These are phyloP conservation scores for Carex parvula DNA, from an alignment of 176 grass and related monocot species.

Conservation along the genomic window DNA sequence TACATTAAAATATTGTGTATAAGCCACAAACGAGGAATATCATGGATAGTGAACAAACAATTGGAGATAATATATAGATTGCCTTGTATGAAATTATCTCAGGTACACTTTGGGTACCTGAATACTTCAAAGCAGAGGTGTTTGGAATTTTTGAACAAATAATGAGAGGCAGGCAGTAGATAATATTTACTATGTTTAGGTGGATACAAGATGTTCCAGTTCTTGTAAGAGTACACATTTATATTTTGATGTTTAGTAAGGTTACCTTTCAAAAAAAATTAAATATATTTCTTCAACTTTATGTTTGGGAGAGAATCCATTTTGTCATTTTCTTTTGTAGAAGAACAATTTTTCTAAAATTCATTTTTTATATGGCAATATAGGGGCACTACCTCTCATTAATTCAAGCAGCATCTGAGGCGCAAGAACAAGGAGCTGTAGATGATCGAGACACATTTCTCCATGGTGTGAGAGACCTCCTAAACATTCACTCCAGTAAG, in stretches of 20 bases:
- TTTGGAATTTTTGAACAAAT: background rate
- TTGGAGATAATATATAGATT: background rate
- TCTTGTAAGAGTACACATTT: background rate
- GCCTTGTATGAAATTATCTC: background rate
- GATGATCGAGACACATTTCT: slow-evolving; percentile 81
- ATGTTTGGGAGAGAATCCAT: background rate
- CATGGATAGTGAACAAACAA: background rate
- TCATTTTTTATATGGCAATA: slow-evolving; percentile 16
- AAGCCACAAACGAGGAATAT: background rate
- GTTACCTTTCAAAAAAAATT: background rate
- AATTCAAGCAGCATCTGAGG: slow-evolving; percentile 53
- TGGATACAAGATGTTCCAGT: background rate
- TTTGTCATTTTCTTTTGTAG: background rate
- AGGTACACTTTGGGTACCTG: background rate
- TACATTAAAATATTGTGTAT: background rate
- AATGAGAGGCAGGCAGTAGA: background rate
- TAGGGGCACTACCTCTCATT: slow-evolving; percentile 66
- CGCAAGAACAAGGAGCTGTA: slow-evolving; percentile 79
- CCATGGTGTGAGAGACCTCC: slow-evolving; percentile 69
- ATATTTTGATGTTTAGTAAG: background rate
- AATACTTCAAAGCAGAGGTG: background rate
- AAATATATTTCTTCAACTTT: background rate
- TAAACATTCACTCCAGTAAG: slow-evolving; percentile 72
- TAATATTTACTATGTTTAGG: background rate
- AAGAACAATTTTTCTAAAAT: background rate